phyloP scores from a whole-genome alignment of 2,329 filamentous ascomycete genomes.

The Apiospora rasikravindrae region DNA sequence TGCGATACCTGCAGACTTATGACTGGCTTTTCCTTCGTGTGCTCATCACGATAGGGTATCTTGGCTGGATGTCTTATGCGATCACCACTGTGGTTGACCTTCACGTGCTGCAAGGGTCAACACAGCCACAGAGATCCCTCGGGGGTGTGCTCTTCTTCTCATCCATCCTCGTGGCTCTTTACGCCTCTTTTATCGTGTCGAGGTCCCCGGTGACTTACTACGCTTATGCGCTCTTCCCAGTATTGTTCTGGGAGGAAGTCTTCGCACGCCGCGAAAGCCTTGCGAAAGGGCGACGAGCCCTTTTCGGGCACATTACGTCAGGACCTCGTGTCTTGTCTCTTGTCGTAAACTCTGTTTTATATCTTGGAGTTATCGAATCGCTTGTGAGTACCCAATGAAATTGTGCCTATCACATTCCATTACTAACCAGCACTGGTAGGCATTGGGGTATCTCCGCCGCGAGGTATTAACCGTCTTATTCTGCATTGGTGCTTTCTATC shows the following conservation, averaged over 20 bases:
- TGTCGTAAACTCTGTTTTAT: conserved; percentile 66
- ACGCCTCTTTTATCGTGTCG: conserved; percentile 79
- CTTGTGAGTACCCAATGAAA: conserved; percentile 58
- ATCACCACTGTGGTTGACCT: conserved; percentile 86
- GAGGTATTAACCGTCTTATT: conserved; percentile 86
- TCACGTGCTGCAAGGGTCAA: conserved; percentile 78
- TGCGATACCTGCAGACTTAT: conserved; percentile 96
- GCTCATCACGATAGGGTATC: conserved; percentile 86
- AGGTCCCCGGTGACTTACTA: conserved; percentile 86
- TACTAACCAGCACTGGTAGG: conserved; percentile 53
- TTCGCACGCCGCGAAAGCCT: conserved; percentile 78
- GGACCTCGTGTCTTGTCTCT: conserved; percentile 63
- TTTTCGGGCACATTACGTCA: conserved; percentile 73
- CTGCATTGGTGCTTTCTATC: conserved; percentile 78
- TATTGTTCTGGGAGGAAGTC: conserved; percentile 96
- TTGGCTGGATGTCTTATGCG: conserved; percentile 95
- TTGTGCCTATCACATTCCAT: background rate
- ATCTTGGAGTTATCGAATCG: conserved; percentile 77
- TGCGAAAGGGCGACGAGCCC: conserved; percentile 64
- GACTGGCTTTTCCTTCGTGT: conserved; percentile 96
- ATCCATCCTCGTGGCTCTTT: conserved; percentile 75
- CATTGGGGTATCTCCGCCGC: conserved; percentile 88
- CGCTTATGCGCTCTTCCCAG: conserved; percentile 87
- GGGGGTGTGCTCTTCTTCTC: conserved; percentile 71
- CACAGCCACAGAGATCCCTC: conserved; percentile 66